Conservation (phyloP, 1,284 basidiomycete species). For the Malassezia arunalokei region DNA sequence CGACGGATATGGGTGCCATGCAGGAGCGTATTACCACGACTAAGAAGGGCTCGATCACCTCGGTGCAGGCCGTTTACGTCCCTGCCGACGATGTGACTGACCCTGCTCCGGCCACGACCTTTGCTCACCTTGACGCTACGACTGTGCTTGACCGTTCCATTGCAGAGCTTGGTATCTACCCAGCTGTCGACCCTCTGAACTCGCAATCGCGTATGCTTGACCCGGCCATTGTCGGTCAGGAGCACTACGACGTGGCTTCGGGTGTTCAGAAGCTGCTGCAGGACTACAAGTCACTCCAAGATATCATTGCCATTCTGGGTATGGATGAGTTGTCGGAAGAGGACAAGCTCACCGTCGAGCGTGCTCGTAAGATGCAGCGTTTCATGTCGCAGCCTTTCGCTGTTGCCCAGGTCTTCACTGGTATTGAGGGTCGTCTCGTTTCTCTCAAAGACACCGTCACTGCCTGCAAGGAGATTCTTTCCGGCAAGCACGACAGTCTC, state of each 20-base stretch:
- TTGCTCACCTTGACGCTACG: slow-evolving; percentile 98
- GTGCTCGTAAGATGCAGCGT: slow-evolving; percentile 55
- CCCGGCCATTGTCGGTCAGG: slow-evolving; percentile 82
- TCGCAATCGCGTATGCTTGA: slow-evolving; percentile 99
- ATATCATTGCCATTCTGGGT: slow-evolving; percentile 72
- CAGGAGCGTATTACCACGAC: slow-evolving; percentile 97
- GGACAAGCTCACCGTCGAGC: slow-evolving; percentile 88
- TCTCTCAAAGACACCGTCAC: slow-evolving; percentile 50
- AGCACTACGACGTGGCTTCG: slow-evolving; percentile 91
- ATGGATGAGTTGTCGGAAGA: slow-evolving; percentile 99
- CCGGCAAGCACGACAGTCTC: slow-evolving; percentile 71
- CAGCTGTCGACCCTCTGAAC: slow-evolving; percentile 96
- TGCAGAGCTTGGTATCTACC: slow-evolving; percentile 99
- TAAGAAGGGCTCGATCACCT: slow-evolving; percentile 99
- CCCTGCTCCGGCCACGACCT: slow-evolving; percentile 96
- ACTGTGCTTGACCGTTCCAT: slow-evolving; percentile 97
- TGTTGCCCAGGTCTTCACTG: slow-evolving; percentile 97
- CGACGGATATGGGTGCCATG: slow-evolving; percentile 99
- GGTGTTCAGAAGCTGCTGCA: slow-evolving; percentile 96
- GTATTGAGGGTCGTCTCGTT: slow-evolving; percentile 92
- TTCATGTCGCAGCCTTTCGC: slow-evolving; percentile 99
- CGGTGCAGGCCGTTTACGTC: slow-evolving; percentile 98
- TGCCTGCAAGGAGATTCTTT: slow-evolving; percentile 62
- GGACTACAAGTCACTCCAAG: slow-evolving; percentile 97
- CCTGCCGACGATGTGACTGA: slow-evolving; percentile 99